A percentile compares a stretch with the other conserved stretches of the same genome.
These are phyloP conservation scores for Colletotrichum ledebouriae DNA, from an alignment of 2,329 filamentous ascomycete genomes.

Conservation along the genomic window DNA sequence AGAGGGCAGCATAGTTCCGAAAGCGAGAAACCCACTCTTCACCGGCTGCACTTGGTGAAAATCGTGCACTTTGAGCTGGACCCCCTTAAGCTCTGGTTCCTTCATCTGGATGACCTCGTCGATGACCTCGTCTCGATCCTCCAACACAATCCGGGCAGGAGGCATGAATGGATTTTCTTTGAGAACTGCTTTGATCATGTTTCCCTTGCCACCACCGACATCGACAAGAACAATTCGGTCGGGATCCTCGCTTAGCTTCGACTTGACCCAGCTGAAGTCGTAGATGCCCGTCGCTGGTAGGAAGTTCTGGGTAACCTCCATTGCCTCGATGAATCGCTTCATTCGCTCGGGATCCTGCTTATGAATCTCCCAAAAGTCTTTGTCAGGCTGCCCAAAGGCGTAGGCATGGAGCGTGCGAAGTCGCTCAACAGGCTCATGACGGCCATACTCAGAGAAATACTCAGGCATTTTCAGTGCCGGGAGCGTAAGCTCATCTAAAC, in stretches of 20 bases:
- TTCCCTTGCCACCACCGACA: constrained; percentile 52
- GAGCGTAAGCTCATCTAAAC: constrained; percentile 47
- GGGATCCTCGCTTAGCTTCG: constrained; percentile 1
- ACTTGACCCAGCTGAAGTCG: constrained; percentile 49
- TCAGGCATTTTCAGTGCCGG: constrained; percentile 46
- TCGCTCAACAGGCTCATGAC: constrained; percentile 48
- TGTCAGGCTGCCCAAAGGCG: constrained; percentile 47
- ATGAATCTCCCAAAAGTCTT: constrained; percentile 51
- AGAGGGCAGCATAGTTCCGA: background rate
- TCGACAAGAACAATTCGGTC: constrained; percentile 49
- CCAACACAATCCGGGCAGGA: constrained; percentile 33
- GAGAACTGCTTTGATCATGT: constrained; percentile 44
- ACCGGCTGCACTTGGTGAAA: constrained; percentile 45
- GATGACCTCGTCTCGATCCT: constrained; percentile 45
- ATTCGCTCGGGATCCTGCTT: constrained; percentile 45
- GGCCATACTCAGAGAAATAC: constrained; percentile 52
- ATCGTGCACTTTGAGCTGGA: constrained; percentile 33
- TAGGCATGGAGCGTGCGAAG: constrained; percentile 48
- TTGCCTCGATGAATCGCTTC: constrained; percentile 47
- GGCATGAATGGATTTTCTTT: constrained; percentile 33
- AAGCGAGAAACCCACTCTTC: constrained; percentile 19
- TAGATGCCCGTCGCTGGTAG: constrained; percentile 49
- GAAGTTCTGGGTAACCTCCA: constrained; percentile 46
- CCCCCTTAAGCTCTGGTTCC: constrained; percentile 3
- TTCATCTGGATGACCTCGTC: constrained; percentile 20